Conservation (phyloP, 805 yeast genomes). For the Schwanniomyces polymorphus region DNA sequence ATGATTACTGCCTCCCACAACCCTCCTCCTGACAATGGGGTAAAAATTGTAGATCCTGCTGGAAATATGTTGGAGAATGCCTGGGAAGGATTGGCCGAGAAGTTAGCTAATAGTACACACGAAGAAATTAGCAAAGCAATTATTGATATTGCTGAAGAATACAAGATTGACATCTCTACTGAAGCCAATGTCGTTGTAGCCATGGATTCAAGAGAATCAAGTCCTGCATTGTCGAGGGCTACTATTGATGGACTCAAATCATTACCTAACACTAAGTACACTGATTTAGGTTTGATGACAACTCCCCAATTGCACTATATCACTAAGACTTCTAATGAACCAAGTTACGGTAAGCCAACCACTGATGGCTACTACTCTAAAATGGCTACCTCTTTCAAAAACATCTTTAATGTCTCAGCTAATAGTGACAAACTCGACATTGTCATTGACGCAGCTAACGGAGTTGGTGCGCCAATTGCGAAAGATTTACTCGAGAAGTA, state of each 20-base stretch:
- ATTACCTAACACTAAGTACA: conserved; percentile 39
- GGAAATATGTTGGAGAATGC: conserved; percentile 83
- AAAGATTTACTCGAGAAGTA: conserved; percentile 44
- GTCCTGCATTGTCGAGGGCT: conserved; percentile 61
- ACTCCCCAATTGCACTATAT: conserved; percentile 95
- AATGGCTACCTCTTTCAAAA: conserved; percentile 52
- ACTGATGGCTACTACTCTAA: conserved; percentile 73
- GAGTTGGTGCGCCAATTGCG: conserved; percentile 88
- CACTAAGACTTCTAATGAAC: conserved; percentile 71
- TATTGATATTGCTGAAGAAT: conserved; percentile 31
- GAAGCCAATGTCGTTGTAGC: conserved; percentile 64
- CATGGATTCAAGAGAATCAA: conserved; percentile 86
- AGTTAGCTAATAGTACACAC: conserved; percentile 67
- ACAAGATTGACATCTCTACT: conserved; percentile 46
- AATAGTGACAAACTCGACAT: conserved; percentile 38
- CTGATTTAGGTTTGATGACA: conserved; percentile 71
- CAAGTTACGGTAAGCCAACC: conserved; percentile 57
- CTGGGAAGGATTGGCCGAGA: conserved; percentile 86
- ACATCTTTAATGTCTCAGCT: conserved; percentile 33
- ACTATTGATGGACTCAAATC: conserved; percentile 61
- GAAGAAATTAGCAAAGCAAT: conserved; percentile 44
- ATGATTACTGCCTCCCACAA: conserved; percentile 97
- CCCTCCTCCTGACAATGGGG: conserved; percentile 90
- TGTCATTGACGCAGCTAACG: conserved; percentile 90
- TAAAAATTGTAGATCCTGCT: conserved; percentile 88